These are phyloP conservation scores for Neonectria punicea DNA, from an alignment of 2,329 filamentous ascomycete species.

Conservation along the genomic window DNA sequence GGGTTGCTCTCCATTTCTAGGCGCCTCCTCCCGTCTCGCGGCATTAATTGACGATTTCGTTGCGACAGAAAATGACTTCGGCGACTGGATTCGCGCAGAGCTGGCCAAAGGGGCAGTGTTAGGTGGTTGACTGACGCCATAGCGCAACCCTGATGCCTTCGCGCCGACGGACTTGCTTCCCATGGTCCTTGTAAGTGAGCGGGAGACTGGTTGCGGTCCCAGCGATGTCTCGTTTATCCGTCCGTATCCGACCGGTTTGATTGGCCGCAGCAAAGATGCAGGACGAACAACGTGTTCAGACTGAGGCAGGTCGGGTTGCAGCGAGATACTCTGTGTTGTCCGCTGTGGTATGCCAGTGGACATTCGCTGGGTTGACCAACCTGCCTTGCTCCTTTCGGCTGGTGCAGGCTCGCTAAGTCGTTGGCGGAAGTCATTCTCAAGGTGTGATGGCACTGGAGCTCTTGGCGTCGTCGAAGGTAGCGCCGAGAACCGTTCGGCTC, in stretches of 20 bases:
- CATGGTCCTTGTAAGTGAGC: conserved; percentile 10
- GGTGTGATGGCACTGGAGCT: conserved; percentile 55
- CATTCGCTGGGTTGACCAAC: conserved; percentile 18
- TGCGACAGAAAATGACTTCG: conserved; percentile 30
- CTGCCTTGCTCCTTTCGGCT: neutral
- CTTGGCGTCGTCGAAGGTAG: conserved; percentile 56
- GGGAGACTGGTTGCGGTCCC: conserved; percentile 24
- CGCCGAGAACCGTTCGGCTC: conserved; percentile 30
- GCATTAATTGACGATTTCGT: conserved; percentile 19
- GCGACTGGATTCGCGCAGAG: conserved; percentile 42
- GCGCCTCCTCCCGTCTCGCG: conserved; percentile 3
- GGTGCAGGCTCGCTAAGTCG: conserved; percentile 25
- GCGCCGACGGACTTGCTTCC: conserved; percentile 35
- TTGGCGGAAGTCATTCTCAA: conserved; percentile 50
- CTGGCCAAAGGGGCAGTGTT: conserved; percentile 30
- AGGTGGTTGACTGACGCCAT: conserved; percentile 22
- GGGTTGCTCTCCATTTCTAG: conserved; percentile 11
- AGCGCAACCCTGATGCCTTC: conserved; percentile 28
- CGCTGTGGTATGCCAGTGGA: conserved; percentile 16
- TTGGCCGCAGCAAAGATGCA: conserved; percentile 14
- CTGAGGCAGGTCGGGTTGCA: conserved; percentile 9
- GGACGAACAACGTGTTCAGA: conserved; percentile 6
- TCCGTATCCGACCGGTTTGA: conserved; percentile 23
- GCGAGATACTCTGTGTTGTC: neutral
- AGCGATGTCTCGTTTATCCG: conserved; percentile 19